Base-by-base conservation (phyloP, 2,329 filamentous ascomycete genomes). In the Botryotinia narcissicola region DNA sequence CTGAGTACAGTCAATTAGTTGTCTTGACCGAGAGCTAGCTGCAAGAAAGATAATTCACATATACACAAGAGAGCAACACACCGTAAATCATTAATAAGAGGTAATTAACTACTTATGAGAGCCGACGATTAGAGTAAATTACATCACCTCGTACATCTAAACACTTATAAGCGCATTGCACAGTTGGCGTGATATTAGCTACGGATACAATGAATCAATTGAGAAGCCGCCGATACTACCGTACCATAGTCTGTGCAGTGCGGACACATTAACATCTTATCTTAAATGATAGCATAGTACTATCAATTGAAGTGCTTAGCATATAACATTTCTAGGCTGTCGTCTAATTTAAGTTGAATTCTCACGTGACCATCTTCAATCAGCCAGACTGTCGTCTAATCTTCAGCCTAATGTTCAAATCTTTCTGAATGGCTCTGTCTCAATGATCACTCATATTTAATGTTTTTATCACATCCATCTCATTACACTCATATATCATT, bases 401-500 rank as follows among this genome's bases (percentile, higher is more conserved):
- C 14, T 18, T 29, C 8, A 1, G 5, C 51, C 3, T 0, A 32
- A 57, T 57, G n/a, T 44, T 42, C 25, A 62, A 62, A n/a, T 62
- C 7, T 2, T 42, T 42, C 1, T 29, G 14, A 3, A 57, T 20
- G 6, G 22, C 3, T 9, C 18, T 29, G 1, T 20, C 12, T 40
- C 40, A 48, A 48, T 44, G 1, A 63, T 44, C 4, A 44, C 4
- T 54, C 16, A n/a, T 25, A 10, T 2, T 2, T 1, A 12, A 7
- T 18, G 4, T 42, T 16, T 3, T 29, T 25, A 10, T 29, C 14
- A 29, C 25, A 3, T n/a, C 10, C 6, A 44, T 63, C 2, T 29
- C 16, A 42, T 42, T 2, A 63, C 0, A 1, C 12, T 20, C 4
- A 29, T 7, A 12, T 14, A 1, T 7, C 0, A 20, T 29, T 20